A percentile compares a stretch with the other conserved stretches of the same genome.
These are phyloP conservation scores for Azolla pinnata DNA, from an alignment of 75 land plant genomes.

Conservation along the genomic window DNA sequence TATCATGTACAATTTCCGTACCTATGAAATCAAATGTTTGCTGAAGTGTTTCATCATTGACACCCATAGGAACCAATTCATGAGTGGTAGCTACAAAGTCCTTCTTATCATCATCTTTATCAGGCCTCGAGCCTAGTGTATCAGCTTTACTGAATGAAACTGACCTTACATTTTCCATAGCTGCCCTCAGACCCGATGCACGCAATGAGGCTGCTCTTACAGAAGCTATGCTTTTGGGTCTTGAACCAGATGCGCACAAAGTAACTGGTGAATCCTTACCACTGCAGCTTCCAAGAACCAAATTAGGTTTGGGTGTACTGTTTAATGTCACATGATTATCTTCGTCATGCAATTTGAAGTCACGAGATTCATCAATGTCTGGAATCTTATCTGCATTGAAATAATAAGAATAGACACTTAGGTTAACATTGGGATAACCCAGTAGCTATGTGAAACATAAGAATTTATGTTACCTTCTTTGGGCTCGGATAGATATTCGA, in stretches of 20 bases:
- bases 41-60: neutral
- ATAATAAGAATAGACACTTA: neutral
- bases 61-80: neutral
- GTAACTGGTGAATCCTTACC: neutral
- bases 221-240: slow-evolving; percentile 22
- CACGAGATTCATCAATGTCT: neutral
- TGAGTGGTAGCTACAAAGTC: neutral
- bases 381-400: neutral
- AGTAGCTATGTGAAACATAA: neutral
- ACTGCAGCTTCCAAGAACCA: neutral
- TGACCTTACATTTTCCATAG: neutral
- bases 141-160: neutral
- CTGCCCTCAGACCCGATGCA: slow-evolving; percentile 35
- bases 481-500: neutral
- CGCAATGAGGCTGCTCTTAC: slow-evolving; percentile 36
- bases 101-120: neutral
- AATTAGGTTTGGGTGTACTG: neutral
- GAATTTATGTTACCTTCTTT: neutral
- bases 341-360: neutral
- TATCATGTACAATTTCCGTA: neutral
- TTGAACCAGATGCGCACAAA: slow-evolving; percentile 12
- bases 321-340: neutral
- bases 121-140: neutral
- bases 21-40: neutral
- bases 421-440: neutral